Base-by-base conservation (phyloP, 306 rosid genomes). In the Dicorynia guianensis region DNA sequence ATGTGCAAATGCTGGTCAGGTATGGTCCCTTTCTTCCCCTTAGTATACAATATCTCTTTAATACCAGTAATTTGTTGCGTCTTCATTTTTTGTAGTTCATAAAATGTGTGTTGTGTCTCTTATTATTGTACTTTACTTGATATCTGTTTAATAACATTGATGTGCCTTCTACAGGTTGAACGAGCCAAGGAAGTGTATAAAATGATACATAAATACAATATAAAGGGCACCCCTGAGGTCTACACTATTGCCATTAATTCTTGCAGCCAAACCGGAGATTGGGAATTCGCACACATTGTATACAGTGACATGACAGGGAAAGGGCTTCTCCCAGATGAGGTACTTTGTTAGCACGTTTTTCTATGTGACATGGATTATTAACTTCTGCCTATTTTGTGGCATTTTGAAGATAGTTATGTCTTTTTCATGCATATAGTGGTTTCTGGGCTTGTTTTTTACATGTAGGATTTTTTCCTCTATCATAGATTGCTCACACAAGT, bases 181-280 rank as follows among this genome's bases (percentile, higher is more conserved):
- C 87, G 97, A 53, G 97, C 96, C 20, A 85, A 19, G 18, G 93
- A 92, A 79, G 97, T 90, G 66, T 95, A 95, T 82, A 77, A 86
- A 87, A 75, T 88, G 97, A 68, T 95, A 60, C 88, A 95, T 42
- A 70, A 87, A 69, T 87, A 86, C 81, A 85, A 81, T 38, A 80
- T 95, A 64, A 92, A 83, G 85, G 98, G 97, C 39, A 83, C 90
- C 50, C 92, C 97, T 61, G 98, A 95, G 86, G 97, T 95, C 79
- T 95, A 95, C 87, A 95, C 98, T 40, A 95, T 95, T 77, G 98
- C 97, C 62, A 72, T 95, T 54, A 92, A 85, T 82, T 90, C 92
- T 83, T 90, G 96, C 82, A 83, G 98, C 83, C 88, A 90, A 76
- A 87, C 92, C 53, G 92, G 97, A 63, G 97, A 95, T 69, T 95